Conservation (phyloP, 2,329 filamentous ascomycete genomes). For the Arthrobotrys sphaeroides region DNA sequence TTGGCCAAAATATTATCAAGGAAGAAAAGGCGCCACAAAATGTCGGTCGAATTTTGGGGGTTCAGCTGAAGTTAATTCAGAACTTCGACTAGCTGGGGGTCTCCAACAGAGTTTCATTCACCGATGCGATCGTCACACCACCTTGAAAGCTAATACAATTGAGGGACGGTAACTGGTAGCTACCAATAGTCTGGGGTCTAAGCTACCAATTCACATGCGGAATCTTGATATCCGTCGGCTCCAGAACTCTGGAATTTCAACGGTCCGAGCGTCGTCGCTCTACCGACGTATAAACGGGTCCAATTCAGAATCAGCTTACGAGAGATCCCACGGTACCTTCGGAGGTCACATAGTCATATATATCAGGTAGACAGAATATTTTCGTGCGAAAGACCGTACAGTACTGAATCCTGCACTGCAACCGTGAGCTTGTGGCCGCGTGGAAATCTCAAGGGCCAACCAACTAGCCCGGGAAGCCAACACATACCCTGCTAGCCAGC, state of each 20-base stretch:
- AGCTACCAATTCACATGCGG: conserved; percentile 3
- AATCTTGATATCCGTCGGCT: background rate
- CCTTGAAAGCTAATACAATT: background rate
- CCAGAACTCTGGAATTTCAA: background rate
- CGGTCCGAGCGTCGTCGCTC: background rate
- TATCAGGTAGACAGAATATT: too few species aligned
- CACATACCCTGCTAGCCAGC: background rate
- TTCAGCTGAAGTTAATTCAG: too few species aligned
- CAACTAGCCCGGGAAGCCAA: background rate
- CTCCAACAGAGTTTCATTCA: background rate
- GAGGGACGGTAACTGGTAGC: too few species aligned
- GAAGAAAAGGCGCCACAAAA: background rate
- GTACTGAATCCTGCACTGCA: too few species aligned
- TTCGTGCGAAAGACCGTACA: too few species aligned
- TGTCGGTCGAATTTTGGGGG: background rate
- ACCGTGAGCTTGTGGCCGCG: too few species aligned
- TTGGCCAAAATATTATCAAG: background rate
- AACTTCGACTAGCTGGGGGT: background rate
- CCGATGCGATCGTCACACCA: conserved; percentile 14
- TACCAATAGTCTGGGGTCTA: too few species aligned
- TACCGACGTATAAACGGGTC: background rate
- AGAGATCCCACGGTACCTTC: background rate
- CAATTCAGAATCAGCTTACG: background rate
- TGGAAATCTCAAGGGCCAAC: background rate
- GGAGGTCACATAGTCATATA: background rate